Conservation (phyloP, 2,329 filamentous ascomycete genomes). For the Aspergillus neotritici region DNA sequence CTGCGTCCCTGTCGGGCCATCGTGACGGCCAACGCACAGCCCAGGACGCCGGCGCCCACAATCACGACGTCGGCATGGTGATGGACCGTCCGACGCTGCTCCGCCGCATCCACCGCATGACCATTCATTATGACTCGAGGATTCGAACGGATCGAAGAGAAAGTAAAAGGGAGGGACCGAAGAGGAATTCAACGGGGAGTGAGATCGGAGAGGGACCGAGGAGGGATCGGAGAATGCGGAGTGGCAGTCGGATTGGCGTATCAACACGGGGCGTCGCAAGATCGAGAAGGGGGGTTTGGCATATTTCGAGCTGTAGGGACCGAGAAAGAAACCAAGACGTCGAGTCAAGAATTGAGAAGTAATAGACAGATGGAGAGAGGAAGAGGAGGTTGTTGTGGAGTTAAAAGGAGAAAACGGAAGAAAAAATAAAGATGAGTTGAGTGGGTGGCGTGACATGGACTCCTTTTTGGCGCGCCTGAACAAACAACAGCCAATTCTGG, state of each 20-base stretch:
- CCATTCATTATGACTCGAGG: slow-evolving; percentile 14
- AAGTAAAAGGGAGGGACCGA: slow-evolving; percentile 19
- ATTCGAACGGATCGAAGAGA: slow-evolving; percentile 2
- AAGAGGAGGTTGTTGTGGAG: neutral
- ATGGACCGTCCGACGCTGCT: slow-evolving; percentile 48
- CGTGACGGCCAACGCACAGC: slow-evolving; percentile 77
- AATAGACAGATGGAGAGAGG: slow-evolving; percentile 1
- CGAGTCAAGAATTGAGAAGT: neutral
- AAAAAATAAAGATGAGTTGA: slow-evolving; percentile 1
- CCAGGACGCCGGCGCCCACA: slow-evolving; percentile 84
- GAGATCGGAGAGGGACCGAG: slow-evolving; percentile 5
- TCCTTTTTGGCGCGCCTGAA: no score
- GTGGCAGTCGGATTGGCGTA: no score
- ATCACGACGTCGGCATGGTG: slow-evolving; percentile 77
- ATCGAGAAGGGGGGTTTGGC: slow-evolving; percentile 13
- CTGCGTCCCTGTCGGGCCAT: slow-evolving; percentile 84
- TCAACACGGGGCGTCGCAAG: neutral
- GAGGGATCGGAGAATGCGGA: no score
- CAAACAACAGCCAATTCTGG: no score
- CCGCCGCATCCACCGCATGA: slow-evolving; percentile 23
- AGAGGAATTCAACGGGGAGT: slow-evolving; percentile 8
- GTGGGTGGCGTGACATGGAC: slow-evolving; percentile 21
- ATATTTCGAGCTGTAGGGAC: slow-evolving; percentile 15
- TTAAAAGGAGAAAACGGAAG: slow-evolving; percentile 2
- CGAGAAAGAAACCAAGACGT: neutral